Evolutionary conservation across 176 grass and related monocot genomes (phyloP), one percentile per base, ranked within the genome.

Genomic region (Carex cristatella): DNA sequence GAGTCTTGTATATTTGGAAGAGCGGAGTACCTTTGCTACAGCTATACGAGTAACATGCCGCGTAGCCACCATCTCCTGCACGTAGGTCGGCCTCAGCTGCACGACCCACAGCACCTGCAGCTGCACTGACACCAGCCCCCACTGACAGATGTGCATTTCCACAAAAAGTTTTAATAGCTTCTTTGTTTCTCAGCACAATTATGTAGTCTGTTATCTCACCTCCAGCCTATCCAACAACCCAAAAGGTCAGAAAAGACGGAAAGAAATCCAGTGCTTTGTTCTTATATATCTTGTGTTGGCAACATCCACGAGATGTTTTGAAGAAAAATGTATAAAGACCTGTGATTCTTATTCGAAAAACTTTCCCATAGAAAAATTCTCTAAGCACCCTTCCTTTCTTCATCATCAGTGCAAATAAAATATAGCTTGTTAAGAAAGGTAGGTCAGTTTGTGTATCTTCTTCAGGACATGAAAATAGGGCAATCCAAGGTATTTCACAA

Each of bases 11-110:
- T 28, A 55, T 55, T 38, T 23, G 27, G 28, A 12, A 65, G 15
- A 61, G 13, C n/a, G 2, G 58, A 28, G 74, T 88, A 98, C 95
- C 95, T 91, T 98, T 98, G 87, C 96, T 98, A 85, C 93, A 94
- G 83, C 96, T 94, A 75, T 98, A 98, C 33, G 91, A 91, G 83
- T 98, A 98, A 81, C 96, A 98, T 37, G 93, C 91, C 81, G 93
- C 93, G 89, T 87, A 95, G 85, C 96, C 89, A 87, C 90, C 89
- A 87, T 98, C 91, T 83, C 95, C 95, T 2, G 93, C 95, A 81
- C 91, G 89, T 31, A 98, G 74, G 79, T 98, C 96, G 73, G 96
- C 96, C 85, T 95, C 93, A 72, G 93, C 93, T 30, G 65, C 88
- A 71, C 93, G 88, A 83, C 96, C 96, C 87, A 93, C 61, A 86